Evolutionary conservation across 1,139 yeast species (phyloP), one percentile per base, ranked within the genome.

Genomic region (Blastobotrys raffinosifermentans): DNA sequence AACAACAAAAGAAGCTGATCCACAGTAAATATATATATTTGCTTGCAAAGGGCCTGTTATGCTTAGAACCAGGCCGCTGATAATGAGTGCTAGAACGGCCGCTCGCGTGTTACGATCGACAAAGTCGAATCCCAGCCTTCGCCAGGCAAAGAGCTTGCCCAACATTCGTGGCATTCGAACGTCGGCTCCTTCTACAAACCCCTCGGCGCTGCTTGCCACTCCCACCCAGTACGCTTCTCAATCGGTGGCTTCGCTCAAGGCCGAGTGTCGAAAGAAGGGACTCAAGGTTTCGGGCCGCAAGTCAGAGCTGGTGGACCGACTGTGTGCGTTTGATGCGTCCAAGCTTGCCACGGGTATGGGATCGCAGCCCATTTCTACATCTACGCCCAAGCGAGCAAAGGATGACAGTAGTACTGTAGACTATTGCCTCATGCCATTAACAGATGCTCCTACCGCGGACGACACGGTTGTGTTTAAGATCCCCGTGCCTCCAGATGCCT

Each of bases 271-370:
- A 39, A 63, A 61, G 39, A 68, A 78, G 43, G 80, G 80, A 0
- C 55, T 77, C 42, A 73, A 71, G 47, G 69, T 75, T 0, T 60
- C 72, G 19, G 84, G 84, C 9, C 67, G 66, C 37, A 77, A 77
- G 50, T 54, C 69, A 9, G 80, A 76, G 30, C 57, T 76, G 15
- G 64, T 74, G 27, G 73, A 73, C 41, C 66, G 80, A 39, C 55
- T 75, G 20, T 46, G 58, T 18, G 50, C 59, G 5, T 48, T 45
- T 37, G 72, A 68, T 26, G 52, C 50, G 4, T 45, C 62, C 23
- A 32, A 34, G 27, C 19, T 43, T 26, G 26, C 73, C 23, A 66
- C 69, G 51, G n/a, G n/a, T n/a, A n/a, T n/a, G 3, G 7, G 9
- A 19, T 10, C 21, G 11, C 22, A 22, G n/a, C 19, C 17, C 8